Evolutionary conservation across 306 rosid genomes (phyloP).

Genomic region (Vigna unguiculata): DNA sequence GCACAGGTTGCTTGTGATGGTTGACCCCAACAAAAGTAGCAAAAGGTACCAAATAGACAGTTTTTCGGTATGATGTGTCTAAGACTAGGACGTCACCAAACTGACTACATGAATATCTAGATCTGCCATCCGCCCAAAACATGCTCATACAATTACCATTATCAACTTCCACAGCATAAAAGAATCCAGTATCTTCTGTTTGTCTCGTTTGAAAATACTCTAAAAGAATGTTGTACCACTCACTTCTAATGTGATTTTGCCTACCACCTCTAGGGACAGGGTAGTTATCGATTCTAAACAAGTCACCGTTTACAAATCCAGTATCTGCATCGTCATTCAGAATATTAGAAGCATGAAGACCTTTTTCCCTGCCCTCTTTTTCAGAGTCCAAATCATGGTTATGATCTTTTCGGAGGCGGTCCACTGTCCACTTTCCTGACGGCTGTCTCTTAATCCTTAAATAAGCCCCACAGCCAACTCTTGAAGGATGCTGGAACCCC

Average conservation of each 20-base stretch:
- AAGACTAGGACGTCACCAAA: constrained; percentile 85
- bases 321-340: constrained; percentile 67
- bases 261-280: constrained; percentile 63
- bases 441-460: constrained; percentile 90
- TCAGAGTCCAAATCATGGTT: constrained; percentile 75
- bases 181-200: constrained; percentile 95
- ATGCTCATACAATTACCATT: constrained; percentile 84
- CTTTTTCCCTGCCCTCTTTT: constrained; percentile 51
- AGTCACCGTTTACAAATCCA: constrained; percentile 66
- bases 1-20: constrained; percentile 95
- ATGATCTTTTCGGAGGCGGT: constrained; percentile 84
- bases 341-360: constrained; percentile 61
- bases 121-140: constrained; percentile 99
- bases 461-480: constrained; percentile 94
- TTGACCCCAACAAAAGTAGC: constrained; percentile 89
- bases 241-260: constrained; percentile 80
- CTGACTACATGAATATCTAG: constrained; percentile 91
- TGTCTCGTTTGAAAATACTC: constrained; percentile 89
- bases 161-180: constrained; percentile 81
- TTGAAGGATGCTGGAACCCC: constrained; percentile 96
- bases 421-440: constrained; percentile 87
- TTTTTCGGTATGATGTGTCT: constrained; percentile 83
- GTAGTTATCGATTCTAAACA: constrained; percentile 63
- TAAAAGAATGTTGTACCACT: constrained; percentile 76
- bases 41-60: constrained; percentile 80